Evolutionary conservation across 1,139 yeast species (phyloP), one percentile per base, ranked within the genome.

Genomic region (Yarrowia galli): DNA sequence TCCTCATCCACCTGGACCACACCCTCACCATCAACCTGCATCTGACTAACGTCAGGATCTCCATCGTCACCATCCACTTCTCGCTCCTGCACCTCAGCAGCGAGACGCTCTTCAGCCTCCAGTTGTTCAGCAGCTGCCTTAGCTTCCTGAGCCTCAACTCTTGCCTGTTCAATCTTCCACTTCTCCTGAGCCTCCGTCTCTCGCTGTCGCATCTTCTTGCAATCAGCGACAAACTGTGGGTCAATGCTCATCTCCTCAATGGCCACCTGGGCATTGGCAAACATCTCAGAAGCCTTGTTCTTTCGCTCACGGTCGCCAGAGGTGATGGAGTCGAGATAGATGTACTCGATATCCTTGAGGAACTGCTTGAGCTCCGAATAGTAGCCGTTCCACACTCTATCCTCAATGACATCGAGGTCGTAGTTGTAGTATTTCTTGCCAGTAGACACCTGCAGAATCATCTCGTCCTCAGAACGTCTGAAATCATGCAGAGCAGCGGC

Each of bases 251-350:
- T 88, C 71, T 96, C 99, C 74, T 96, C 99, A 67, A 95, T 85
- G 13, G 96, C 97, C 75, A 96, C 96, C 77, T 92, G 97, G 0
- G 97, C 97, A 79, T 95, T 93, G 12, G 98, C 96, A 75, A 87
- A 84, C 98, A 96, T 92, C 78, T 96, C 99, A 70, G 95, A 91
- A 0, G 98, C 97, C 76, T 91, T 92, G 69, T 93, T 83, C 16
- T 89, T 81, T 67, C 97, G 81, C 70, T 95, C 99, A 64, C 98
- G 84, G 72, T 93, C 98, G 0, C 91, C 92, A 9, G 84, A 79
- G 0, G 88, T 86, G 38, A 84, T 82, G 0, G 97, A 85, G 79
- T 96, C 99, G 60, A 84, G 83, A 60, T 91, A 89, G 61, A 96
- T 93, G 86, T 90, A 84, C 75, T 88, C 91, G 65, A 96, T 84